Conservation (phyloP, 306 rosid species). For the Citrullus amarus region DNA sequence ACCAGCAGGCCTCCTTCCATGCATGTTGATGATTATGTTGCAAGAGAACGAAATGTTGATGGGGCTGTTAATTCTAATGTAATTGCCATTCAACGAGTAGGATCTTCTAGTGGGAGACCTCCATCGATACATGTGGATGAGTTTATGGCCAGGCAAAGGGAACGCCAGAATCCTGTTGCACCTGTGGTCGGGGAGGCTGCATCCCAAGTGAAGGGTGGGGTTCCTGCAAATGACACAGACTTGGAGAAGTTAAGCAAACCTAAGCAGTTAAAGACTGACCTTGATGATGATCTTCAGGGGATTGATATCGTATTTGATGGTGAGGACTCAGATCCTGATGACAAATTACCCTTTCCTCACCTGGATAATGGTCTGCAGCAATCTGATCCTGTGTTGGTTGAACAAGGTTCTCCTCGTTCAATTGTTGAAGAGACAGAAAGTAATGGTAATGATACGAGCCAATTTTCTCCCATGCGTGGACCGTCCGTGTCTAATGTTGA, state of each 20-base stretch:
- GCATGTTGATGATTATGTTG: conserved; percentile 98
- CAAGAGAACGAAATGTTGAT: conserved; percentile 87
- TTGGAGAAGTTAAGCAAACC: conserved; percentile 64
- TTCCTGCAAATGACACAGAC: conserved; percentile 37
- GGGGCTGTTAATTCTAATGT: conserved; percentile 60
- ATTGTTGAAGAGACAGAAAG: conserved; percentile 95
- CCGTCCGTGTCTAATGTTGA: conserved; percentile 57
- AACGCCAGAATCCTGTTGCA: conserved; percentile 73
- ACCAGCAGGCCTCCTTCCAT: conserved; percentile 99
- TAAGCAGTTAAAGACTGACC: conserved; percentile 70
- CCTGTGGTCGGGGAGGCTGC: conserved; percentile 60
- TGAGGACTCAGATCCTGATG: conserved; percentile 90
- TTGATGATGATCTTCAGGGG: conserved; percentile 91
- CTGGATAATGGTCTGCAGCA: conserved; percentile 78
- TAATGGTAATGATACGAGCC: conserved; percentile 55
- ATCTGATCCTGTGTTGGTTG: conserved; percentile 54
- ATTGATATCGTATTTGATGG: conserved; percentile 93
- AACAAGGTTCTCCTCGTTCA: conserved; percentile 88
- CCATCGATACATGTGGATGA: conserved; percentile 99
- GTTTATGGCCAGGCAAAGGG: conserved; percentile 98
- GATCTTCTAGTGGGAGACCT: conserved; percentile 90
- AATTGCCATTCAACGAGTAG: conserved; percentile 69
- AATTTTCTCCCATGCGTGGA: conserved; percentile 54
- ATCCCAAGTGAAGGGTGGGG: conserved; percentile 43
- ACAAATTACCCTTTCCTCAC: conserved; percentile 84